Percentiles rank a stretch among this genome's conserved stretches.
Conservation (phyloP, 78 protist genomes). For the Acrasis kona region DNA sequence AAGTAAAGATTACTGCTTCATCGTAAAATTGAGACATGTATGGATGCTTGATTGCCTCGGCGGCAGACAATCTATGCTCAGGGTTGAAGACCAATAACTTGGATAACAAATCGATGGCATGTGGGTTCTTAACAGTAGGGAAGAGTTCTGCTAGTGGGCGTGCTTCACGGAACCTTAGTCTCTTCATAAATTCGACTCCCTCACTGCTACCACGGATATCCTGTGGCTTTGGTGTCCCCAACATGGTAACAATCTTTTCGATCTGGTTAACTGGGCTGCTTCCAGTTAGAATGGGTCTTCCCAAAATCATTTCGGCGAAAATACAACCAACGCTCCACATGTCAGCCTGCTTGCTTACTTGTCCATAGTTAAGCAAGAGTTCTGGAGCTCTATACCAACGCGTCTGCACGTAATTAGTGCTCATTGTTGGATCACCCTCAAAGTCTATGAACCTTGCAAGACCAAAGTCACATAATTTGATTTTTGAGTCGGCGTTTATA, state of each 20-base stretch:
- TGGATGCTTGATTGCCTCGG: conserved; percentile 64
- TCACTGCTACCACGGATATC: no score
- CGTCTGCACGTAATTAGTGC: conserved; percentile 34
- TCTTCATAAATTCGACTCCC: no score
- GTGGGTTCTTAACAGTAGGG: no score
- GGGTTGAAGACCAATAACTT: conserved; percentile 56
- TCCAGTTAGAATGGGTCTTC: no score
- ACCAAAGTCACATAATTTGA: conserved; percentile 59
- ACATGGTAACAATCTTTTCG: conserved; percentile 30
- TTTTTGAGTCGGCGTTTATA: conserved; percentile 11
- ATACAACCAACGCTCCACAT: conserved; percentile 66
- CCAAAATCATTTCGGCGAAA: conserved; percentile 52
- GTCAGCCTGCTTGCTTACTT: conserved; percentile 51
- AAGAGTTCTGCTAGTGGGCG: no score
- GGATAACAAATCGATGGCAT: conserved; percentile 49
- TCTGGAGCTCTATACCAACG: conserved; percentile 47
- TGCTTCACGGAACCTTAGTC: no score
- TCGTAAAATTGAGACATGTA: no score
- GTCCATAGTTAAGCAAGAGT: conserved; percentile 36
- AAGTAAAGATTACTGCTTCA: no score
- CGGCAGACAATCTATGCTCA: conserved; percentile 28
- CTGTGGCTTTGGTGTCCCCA: conserved; percentile 68
- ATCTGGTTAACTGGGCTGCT: conserved; percentile 76
- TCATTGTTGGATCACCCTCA: neutral
- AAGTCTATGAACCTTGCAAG: conserved; percentile 22